Evolutionary conservation across 2,329 filamentous ascomycete genomes (phyloP), one percentile per base, ranked within the genome.

Genomic region (Tricladium varicosporioides): DNA sequence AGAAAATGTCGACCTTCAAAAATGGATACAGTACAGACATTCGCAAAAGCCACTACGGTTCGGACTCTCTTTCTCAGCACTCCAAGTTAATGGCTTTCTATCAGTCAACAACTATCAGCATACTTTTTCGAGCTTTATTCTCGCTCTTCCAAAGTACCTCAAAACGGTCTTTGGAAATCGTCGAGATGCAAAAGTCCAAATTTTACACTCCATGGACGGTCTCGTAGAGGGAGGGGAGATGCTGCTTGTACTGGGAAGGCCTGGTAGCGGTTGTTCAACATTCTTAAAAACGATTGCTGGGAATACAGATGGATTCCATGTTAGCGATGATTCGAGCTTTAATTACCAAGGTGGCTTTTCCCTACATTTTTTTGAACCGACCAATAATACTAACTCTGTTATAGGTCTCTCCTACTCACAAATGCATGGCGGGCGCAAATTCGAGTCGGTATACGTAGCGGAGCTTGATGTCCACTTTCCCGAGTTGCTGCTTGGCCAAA

Each of bases 401-500:
- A 36, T 36, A 36, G 32, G 32, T 8, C 7, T 13, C 13, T 36
- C 32, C 8, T 48, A 48, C 46, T 8, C 15, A 8, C 15, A 5
- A 27, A 84, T 84, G 76, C 73, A 74, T 45, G 76, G 76, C 60
- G 76, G 84, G 63, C 87, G 85, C 65, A 79, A 81, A 57, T 84
- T 83, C 27, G 84, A 83, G 70, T 77, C 85, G 1, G 75, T 89
- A 8, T 91, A 92, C 69, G 90, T 90, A 62, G 85, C 89, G 13
- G 88, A 92, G 72, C 77, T 80, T 31, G 87, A 90, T 66, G 78
- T 86, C 42, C 88, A 91, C 68, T 91, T 90, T 61, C 84, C 88
- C 0, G 85, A 88, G 10, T 74, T 92, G 13, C 89, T 85, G 0
- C 87, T 91, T n/a, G 83, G 85, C 2, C 79, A 89, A 60, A 92